Evolutionary conservation across 331 rosid species (phyloP).

Genomic region (Malus hybrid): DNA sequence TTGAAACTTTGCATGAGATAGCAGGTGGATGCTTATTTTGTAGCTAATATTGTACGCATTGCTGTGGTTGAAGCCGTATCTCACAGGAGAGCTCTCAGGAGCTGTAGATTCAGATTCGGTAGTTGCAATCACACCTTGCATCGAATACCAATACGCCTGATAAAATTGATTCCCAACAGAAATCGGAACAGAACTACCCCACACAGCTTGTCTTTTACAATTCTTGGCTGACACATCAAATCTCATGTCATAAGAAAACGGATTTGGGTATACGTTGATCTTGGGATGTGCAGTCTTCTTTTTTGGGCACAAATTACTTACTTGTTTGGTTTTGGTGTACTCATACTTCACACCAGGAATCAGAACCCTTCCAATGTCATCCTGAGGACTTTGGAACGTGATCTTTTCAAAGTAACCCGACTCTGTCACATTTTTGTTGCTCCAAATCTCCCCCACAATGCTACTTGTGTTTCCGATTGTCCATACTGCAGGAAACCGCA

Average conservation of each 20-base stretch:
- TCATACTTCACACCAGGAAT: constrained; percentile 23
- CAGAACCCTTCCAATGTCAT: background rate
- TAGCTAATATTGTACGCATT: constrained; percentile 27
- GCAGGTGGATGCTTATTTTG: constrained; percentile 5
- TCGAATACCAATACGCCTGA: background rate
- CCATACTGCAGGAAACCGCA: constrained; percentile 38
- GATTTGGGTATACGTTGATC: constrained; percentile 22
- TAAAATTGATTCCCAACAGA: constrained; percentile 25
- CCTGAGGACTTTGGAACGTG: constrained; percentile 12
- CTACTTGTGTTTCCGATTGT: constrained; percentile 39
- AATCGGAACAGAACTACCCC: constrained; percentile 34
- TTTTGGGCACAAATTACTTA: constrained; percentile 28
- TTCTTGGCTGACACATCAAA: constrained; percentile 32
- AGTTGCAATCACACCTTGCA: background rate
- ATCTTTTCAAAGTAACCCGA: constrained; percentile 35
- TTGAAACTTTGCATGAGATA: background rate
- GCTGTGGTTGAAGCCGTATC: background rate
- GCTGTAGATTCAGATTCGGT: no score
- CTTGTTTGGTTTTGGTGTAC: constrained; percentile 36
- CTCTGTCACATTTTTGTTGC: constrained; percentile 26
- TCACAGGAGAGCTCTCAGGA: background rate
- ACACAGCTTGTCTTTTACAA: background rate
- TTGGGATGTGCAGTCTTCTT: constrained; percentile 7
- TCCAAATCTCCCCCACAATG: constrained; percentile 55
- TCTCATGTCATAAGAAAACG: constrained; percentile 36